Evolutionary conservation across 768 basidiomycete genomes (phyloP), one percentile per base, ranked within the genome.

Genomic region (Leccinum disarticulatum): DNA sequence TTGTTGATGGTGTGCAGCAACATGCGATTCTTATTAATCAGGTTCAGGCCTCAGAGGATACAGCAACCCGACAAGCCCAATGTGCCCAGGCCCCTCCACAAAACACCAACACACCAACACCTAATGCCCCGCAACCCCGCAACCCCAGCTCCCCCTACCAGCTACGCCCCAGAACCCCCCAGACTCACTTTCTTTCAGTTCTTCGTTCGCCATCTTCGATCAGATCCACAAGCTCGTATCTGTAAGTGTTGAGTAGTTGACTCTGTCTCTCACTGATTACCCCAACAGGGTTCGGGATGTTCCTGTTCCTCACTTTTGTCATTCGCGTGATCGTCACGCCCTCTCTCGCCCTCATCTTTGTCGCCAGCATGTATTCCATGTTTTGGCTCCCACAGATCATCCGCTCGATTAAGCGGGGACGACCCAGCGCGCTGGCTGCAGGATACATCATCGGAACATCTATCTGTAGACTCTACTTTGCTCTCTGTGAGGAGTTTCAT

Each of bases 381-480:
- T 87, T 95, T 67, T 97, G 94, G 94, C 64, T 88, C 5, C 87
- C 91, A 4, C 94, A 95, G 73, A 92, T 97, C 52, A 77, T 87
- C 55, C 81, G 94, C 25, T 90, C 92, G 15, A 85, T 81, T 15
- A 81, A 82, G 22, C 82, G 90, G 25, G 89, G 87, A 9, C 80
- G 91, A 60, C 80, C 81, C 8, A 88, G 88, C 67, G 89, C 88
- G 1, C 68, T 96, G 47, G 77, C 81, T 8, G 78, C 75, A 49
- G 83, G 86, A 66, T 96, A 95, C 64, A 69, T 95, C 22, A 55
- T 95, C 9, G 93, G 92, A 11, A 91, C 87, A 6, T 90, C 90
- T 0, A 52, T 84, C 2, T 88, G 87, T 58, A 79, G 94, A 55
- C 75, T 93, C 50, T 86, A 82, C 57, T 81, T 88, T 51, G 83